These are phyloP conservation scores for Chlamydomonas sp. DNA, from an alignment of 139 green algal genomes.

Conservation along the genomic window DNA sequence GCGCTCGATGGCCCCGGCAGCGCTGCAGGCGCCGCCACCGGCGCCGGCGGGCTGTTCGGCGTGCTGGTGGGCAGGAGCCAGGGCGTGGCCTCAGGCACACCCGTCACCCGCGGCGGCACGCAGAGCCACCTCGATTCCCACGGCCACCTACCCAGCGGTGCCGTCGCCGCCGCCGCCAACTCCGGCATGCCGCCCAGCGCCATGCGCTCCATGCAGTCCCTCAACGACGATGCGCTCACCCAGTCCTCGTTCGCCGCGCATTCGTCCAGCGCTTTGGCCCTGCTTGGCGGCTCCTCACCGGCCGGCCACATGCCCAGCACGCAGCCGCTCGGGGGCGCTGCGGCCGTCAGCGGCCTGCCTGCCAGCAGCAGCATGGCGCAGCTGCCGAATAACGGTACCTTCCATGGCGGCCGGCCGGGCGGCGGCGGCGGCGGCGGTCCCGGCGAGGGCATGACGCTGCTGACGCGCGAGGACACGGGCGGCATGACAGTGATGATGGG, in stretches of 20 bases:
- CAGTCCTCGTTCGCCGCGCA: background rate
- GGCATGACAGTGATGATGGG: background rate
- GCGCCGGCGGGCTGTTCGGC: too few relatives aligned
- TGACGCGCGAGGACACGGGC: constrained; percentile 25
- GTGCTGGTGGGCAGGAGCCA: too few relatives aligned
- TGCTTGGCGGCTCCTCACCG: too few relatives aligned
- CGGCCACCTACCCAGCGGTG: background rate
- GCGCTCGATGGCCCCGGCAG: too few relatives aligned
- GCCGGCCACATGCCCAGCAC: background rate
- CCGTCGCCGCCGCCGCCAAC: background rate
- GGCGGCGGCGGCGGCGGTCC: background rate
- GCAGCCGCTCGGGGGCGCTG: background rate
- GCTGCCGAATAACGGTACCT: background rate
- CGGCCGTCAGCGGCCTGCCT: too few relatives aligned
- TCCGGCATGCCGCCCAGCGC: background rate
- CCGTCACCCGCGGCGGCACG: too few relatives aligned
- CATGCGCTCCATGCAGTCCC: constrained; percentile 17
- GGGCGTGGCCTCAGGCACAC: too few relatives aligned
- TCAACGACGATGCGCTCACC: constrained; percentile 8
- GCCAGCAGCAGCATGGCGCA: too few relatives aligned
- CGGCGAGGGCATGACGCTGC: background rate
- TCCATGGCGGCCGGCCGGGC: background rate
- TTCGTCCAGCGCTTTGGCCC: too few relatives aligned
- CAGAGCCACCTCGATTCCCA: background rate
- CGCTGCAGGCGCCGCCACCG: too few relatives aligned